Conservation (phyloP, 2,329 filamentous ascomycete genomes). For the Diaporthe humulicola region DNA sequence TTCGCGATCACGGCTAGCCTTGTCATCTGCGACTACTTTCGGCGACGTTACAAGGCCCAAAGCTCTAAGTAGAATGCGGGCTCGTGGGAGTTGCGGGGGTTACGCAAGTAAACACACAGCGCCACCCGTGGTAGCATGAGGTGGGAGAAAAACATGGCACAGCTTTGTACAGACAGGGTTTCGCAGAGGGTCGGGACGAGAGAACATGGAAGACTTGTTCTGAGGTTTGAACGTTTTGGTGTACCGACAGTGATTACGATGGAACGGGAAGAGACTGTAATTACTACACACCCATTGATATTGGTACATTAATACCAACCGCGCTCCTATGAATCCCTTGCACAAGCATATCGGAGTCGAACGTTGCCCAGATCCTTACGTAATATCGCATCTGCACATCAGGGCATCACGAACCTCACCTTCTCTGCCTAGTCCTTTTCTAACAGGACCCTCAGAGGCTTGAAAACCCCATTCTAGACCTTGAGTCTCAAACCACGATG, state of each 20-base stretch:
- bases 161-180: not conserved
- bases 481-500: not conserved
- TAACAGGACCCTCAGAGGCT: not conserved
- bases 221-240: not conserved
- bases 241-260: not conserved
- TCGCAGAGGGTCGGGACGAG: too few relatives aligned
- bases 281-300: not conserved
- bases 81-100: accelerated
- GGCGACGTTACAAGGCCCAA: not conserved
- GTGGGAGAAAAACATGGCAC: not conserved
- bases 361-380: not conserved
- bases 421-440: not conserved
- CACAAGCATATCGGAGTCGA: not conserved
- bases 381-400: not conserved
- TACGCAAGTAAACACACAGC: too few relatives aligned
- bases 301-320: not conserved
- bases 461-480: too few relatives aligned
- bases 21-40: not conserved
- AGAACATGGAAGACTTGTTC: too few relatives aligned
- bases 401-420: slow-evolving; percentile 2
- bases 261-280: not conserved
- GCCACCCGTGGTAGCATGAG: not conserved
- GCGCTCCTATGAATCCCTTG: not conserved
- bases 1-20: not conserved
- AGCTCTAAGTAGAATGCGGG: not conserved